phyloP scores from a whole-genome alignment of 257 asterid species.

The Rhazya stricta region DNA sequence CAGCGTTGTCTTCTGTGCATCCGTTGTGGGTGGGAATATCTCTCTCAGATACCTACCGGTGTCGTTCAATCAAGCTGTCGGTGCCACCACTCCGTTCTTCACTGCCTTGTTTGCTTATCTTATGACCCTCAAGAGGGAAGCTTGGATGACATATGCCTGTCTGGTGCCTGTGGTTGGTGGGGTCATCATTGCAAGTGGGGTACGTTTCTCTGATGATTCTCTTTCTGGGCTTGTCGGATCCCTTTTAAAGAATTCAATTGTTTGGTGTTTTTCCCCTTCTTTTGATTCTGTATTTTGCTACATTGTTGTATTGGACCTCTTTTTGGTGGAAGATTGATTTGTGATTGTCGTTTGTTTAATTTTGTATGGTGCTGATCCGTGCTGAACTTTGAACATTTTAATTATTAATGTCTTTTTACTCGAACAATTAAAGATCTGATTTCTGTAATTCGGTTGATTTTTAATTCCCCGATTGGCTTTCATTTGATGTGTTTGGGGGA shows the following conservation, averaged over 20 bases:
- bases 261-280: background rate
- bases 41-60: constrained; percentile 76
- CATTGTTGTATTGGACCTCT: background rate
- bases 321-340: constrained; percentile 3
- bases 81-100: constrained; percentile 94
- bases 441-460: background rate
- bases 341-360: background rate
- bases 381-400: background rate
- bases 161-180: constrained; percentile 93
- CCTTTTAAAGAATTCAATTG: background rate
- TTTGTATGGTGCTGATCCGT: constrained; percentile 6
- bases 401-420: background rate
- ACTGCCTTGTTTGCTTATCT: constrained; percentile 86
- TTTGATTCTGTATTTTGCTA: background rate
- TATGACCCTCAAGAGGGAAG: constrained; percentile 73
- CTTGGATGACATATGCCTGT: constrained; percentile 72
- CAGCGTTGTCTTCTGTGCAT: constrained; percentile 77
- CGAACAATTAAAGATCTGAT: constrained; percentile 2
- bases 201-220: constrained; percentile 21
- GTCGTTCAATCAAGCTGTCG: constrained; percentile 93
- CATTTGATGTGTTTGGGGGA: background rate
- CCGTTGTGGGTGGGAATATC: constrained; percentile 94
- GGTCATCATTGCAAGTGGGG: constrained; percentile 96
- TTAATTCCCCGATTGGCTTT: background rate
- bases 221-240: constrained; percentile 3